phyloP scores from a whole-genome alignment of 257 asterid genomes.

The Solanum bulbocastanum region DNA sequence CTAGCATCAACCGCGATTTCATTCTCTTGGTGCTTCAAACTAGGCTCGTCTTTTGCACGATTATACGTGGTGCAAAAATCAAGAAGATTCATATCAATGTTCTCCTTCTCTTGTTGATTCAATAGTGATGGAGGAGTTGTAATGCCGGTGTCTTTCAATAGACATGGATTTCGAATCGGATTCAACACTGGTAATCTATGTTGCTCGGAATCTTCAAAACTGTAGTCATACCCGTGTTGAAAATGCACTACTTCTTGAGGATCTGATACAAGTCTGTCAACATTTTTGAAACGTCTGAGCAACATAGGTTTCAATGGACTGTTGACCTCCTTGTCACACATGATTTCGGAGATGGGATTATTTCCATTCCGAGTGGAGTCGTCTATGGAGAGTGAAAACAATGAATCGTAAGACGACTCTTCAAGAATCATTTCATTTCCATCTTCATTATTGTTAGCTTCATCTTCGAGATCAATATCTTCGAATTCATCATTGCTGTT shows the following conservation, averaged over 20 bases:
- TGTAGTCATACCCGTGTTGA: background rate
- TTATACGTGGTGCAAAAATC: background rate
- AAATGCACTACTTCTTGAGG: background rate
- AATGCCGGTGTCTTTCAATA: background rate
- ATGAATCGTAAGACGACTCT: conserved; percentile 37
- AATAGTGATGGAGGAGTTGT: background rate
- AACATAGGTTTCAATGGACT: conserved; percentile 11
- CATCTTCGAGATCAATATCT: background rate
- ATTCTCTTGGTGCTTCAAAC: background rate
- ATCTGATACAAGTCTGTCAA: background rate
- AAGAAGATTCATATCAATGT: background rate
- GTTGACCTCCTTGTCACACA: conserved; percentile 26
- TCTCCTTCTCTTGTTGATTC: conserved; percentile 12
- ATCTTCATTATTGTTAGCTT: background rate
- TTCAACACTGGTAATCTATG: conserved; percentile 5
- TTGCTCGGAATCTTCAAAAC: background rate
- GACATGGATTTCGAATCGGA: conserved; percentile 6
- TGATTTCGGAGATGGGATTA: background rate
- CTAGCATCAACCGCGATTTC: conserved; percentile 42
- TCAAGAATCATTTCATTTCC: background rate
- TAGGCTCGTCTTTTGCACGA: background rate
- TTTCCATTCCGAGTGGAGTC: conserved; percentile 29
- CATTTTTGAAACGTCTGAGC: background rate
- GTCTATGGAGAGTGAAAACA: conserved; percentile 47
- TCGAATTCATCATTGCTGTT: background rate